Conservation (phyloP, 495 filamentous ascomycete genomes). For the Glonium stellatum region DNA sequence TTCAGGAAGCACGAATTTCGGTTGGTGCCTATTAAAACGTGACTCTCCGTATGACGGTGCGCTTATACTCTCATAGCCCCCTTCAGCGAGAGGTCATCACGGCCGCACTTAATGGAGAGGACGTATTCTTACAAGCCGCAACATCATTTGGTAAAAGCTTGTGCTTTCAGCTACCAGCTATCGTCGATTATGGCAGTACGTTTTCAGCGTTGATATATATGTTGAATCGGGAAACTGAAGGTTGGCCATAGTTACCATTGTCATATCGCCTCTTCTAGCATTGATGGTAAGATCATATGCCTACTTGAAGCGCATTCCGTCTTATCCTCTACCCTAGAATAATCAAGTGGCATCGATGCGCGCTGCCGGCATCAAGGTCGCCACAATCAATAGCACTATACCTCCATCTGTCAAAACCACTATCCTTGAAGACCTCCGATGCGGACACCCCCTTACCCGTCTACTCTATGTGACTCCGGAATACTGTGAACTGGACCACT, state of each 20-base stretch:
- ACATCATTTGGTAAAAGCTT: conserved; percentile 94
- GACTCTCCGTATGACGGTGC: conserved; percentile 9
- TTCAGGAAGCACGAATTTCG: conserved; percentile 72
- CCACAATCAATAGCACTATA: conserved; percentile 80
- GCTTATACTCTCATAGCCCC: conserved; percentile 48
- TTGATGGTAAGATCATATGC: conserved; percentile 60
- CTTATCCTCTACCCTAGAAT: conserved; percentile 44
- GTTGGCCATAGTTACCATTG: conserved; percentile 63
- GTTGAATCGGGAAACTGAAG: not conserved
- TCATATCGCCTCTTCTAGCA: conserved; percentile 82
- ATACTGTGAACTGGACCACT: conserved; percentile 68
- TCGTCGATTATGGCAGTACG: conserved; percentile 77
- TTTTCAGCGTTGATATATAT: conserved; percentile 11
- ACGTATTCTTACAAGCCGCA: conserved; percentile 95
- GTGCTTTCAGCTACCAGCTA: conserved; percentile 87
- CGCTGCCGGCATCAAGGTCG: conserved; percentile 67
- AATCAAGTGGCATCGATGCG: conserved; percentile 84
- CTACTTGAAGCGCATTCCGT: not conserved
- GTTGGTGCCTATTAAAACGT: conserved; percentile 38
- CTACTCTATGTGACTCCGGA: conserved; percentile 94
- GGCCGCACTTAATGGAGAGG: conserved; percentile 70
- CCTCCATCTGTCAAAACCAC: conserved; percentile 52
- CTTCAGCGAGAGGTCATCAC: conserved; percentile 80
- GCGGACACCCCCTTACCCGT: conserved; percentile 74
- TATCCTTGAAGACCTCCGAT: conserved; percentile 73